phyloP scores from a whole-genome alignment of 2,329 filamentous ascomycete species.

The Cordyceps cateniannulata region DNA sequence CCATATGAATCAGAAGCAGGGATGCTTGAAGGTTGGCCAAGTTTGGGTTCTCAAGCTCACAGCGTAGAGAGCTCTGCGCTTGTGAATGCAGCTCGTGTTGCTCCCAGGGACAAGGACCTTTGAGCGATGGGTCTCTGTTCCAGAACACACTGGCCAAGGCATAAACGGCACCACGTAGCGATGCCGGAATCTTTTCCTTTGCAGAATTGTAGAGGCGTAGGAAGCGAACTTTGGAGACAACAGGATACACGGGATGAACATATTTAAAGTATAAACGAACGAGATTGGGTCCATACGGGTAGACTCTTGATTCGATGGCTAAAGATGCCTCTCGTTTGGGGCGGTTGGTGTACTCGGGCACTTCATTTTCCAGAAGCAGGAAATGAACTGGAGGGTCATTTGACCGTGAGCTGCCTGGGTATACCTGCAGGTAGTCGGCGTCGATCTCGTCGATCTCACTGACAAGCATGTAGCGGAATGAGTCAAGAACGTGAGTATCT shows the following conservation, averaged over 20 bases:
- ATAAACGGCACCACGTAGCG: constrained; percentile 38
- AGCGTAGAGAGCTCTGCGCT: constrained; percentile 35
- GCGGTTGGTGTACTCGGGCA: constrained; percentile 35
- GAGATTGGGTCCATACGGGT: constrained; percentile 32
- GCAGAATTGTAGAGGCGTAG: constrained; percentile 31
- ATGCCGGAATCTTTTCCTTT: constrained; percentile 35
- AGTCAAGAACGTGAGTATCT: constrained; percentile 39
- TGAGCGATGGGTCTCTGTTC: constrained; percentile 27
- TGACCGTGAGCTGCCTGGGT: constrained; percentile 26
- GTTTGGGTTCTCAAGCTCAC: constrained; percentile 41
- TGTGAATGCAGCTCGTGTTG: constrained; percentile 36
- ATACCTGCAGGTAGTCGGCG: constrained; percentile 38
- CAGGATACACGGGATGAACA: constrained; percentile 37
- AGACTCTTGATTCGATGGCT: constrained; percentile 35
- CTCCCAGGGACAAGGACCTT: constrained; percentile 27
- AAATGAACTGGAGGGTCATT: constrained; percentile 39
- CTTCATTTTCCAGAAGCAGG: constrained; percentile 36
- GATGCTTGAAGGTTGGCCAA: constrained; percentile 41
- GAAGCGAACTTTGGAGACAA: constrained; percentile 39
- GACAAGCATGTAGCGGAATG: constrained; percentile 39
- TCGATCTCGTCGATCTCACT: constrained; percentile 38
- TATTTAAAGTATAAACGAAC: constrained; percentile 39
- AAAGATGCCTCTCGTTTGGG: constrained; percentile 33
- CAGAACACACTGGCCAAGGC: constrained; percentile 38
- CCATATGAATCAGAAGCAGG: constrained; percentile 38